These are phyloP conservation scores for Mercurialis annua DNA, from an alignment of 345 rosid genomes.

Conservation along the genomic window DNA sequence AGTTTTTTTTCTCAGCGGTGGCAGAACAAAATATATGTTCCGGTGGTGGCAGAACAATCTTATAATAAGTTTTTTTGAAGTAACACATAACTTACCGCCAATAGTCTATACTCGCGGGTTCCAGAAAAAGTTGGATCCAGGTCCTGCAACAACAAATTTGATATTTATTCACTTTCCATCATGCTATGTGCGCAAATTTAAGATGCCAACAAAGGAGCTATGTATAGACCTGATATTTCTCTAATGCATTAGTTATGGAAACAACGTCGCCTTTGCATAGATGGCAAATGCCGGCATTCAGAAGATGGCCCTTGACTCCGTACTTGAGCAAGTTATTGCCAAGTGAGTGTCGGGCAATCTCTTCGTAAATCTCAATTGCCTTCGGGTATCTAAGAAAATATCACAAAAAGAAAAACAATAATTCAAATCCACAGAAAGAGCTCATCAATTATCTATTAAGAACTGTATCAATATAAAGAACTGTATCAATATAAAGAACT, in stretches of 20 bases:
- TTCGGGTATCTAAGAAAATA: slow-evolving; percentile 67
- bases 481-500: neutral
- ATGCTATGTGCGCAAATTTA: neutral
- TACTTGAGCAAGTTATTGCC: slow-evolving; percentile 81
- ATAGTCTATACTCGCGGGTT: slow-evolving; percentile 77
- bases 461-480: neutral
- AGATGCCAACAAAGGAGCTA: slow-evolving; percentile 15
- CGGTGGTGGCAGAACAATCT: neutral
- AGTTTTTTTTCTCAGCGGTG: too few species aligned
- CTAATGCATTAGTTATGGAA: slow-evolving; percentile 85
- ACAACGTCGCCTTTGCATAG: slow-evolving; percentile 89
- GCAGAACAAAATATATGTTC: neutral
- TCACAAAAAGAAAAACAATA: slow-evolving; percentile 18
- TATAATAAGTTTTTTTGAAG: neutral
- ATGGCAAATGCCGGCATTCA: slow-evolving; percentile 94
- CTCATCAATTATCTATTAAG: neutral
- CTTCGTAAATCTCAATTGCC: slow-evolving; percentile 89
- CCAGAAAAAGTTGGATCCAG: slow-evolving; percentile 95
- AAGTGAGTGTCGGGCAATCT: slow-evolving; percentile 68
- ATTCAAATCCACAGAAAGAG: slow-evolving; percentile 12
- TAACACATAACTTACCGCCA: slow-evolving; percentile 44
- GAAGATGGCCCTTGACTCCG: slow-evolving; percentile 97
- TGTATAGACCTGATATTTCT: slow-evolving; percentile 73
- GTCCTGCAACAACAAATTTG: slow-evolving; percentile 51
- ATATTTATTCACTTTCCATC: slow-evolving; percentile 7